These are phyloP conservation scores for Penicillium arizonense DNA, from an alignment of 495 filamentous ascomycete genomes.

Conservation along the genomic window DNA sequence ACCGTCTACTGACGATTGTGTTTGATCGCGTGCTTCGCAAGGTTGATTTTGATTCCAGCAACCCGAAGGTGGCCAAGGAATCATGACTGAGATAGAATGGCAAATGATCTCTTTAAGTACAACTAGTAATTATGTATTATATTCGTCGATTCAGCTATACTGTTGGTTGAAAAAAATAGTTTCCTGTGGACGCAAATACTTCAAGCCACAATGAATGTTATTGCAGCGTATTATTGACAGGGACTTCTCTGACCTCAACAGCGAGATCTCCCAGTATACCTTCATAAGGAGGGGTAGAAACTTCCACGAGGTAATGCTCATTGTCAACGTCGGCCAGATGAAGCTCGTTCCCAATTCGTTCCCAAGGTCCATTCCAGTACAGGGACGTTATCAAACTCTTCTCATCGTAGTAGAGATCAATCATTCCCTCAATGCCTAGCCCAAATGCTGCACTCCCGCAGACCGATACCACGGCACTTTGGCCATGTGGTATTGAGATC, in stretches of 20 bases:
- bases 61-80: neutral
- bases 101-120: too few species aligned
- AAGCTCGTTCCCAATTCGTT: conserved; percentile 4
- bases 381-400: conserved; percentile 4
- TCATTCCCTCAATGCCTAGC: conserved; percentile 9
- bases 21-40: neutral
- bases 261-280: conserved; percentile 9
- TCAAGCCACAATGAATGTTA: neutral
- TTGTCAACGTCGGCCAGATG: conserved; percentile 5
- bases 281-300: conserved; percentile 4
- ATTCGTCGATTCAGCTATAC: neutral
- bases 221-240: neutral
- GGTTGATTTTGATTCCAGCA: neutral
- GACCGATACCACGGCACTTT: conserved; percentile 5
- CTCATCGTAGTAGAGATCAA: conserved; percentile 5
- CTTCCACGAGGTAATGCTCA: neutral
- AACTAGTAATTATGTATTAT: neutral
- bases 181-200: neutral
- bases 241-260: conserved; percentile 3
- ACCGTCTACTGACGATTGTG: neutral
- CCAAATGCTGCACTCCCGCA: conserved; percentile 5
- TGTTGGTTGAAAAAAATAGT: neutral
- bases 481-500: conserved; percentile 4
- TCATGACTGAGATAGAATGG: neutral
- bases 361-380: conserved; percentile 11